Percentiles rank a stretch among this genome's conserved stretches.
Evolutionary conservation across 164 flowering plant genomes (phyloP).

Genomic region (Vitis rupestris): DNA sequence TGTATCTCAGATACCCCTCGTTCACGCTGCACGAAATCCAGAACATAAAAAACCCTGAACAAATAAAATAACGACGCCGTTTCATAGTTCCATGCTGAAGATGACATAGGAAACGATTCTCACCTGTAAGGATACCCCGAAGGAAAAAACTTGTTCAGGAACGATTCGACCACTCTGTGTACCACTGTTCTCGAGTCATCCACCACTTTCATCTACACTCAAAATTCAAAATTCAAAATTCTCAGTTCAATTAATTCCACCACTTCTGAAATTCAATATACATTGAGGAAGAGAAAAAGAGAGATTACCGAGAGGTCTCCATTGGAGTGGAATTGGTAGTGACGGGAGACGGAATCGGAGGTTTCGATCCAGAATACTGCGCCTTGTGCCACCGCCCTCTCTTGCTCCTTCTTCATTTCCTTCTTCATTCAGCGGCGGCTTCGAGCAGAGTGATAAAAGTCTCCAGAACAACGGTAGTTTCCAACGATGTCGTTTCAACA

Average conservation of each 20-base stretch:
- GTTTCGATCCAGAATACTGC: constrained; percentile 77
- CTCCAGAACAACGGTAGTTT: too few relatives aligned
- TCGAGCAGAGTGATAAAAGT: too few relatives aligned
- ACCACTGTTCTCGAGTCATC: constrained; percentile 64
- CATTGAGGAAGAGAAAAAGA: background rate
- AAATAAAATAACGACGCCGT: background rate
- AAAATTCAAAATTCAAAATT: background rate
- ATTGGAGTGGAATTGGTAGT: constrained; percentile 51
- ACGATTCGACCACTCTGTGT: constrained; percentile 61
- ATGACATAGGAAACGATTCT: background rate
- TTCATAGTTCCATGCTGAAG: background rate
- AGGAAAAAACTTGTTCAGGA: constrained; percentile 83
- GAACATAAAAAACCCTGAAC: background rate
- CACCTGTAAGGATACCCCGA: constrained; percentile 97
- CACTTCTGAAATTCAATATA: background rate
- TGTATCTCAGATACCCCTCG: constrained; percentile 90
- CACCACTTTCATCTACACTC: constrained; percentile 57
- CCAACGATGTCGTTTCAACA: too few relatives aligned
- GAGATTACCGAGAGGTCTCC: constrained; percentile 65
- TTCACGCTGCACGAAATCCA: constrained; percentile 60
- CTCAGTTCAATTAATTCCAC: background rate
- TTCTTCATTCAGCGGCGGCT: constrained; percentile 46
- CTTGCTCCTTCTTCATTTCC: constrained; percentile 52
- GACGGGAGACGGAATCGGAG: constrained; percentile 51
- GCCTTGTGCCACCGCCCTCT: constrained; percentile 15